Evolutionary conservation across 768 basidiomycete genomes (phyloP), one percentile per base, ranked within the genome.

Genomic region (Leccinum broughii): DNA sequence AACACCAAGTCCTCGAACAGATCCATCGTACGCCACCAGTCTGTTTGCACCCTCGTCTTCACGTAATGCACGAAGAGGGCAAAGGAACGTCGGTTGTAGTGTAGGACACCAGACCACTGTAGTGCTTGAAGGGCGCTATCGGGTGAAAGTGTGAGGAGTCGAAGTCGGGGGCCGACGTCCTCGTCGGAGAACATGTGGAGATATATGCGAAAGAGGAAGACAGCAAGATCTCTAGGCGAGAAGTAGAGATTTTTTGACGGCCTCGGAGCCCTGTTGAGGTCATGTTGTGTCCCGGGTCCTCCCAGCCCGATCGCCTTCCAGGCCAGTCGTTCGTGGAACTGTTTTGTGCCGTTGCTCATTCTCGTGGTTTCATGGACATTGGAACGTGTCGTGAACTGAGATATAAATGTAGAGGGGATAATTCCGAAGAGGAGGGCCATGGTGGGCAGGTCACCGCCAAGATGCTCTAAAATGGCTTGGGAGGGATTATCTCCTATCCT

Each of bases 11-110:
- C 22, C 72, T 57, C 54, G 80, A 76, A 34, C 35, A 65, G 46
- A 4, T 72, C 62, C 75, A 87, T 77, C 6, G 76, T 63, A 15
- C 68, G 51, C 1, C 48, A 41, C 86, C 87, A 88, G 49, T 79
- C 70, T 0, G 71, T 65, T 14, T 60, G 58, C 1, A 79, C 65
- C 41, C 75, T 69, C n/a, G 67, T 69, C 59, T 76, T 77, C 11
- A 82, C 70, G 8, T 79, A 59, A 26, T 71, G 71, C 8, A 86
- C 73, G 39, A 87, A 70, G 0, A 75, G 59, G 0, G 73, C 81
- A 56, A 86, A 85, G 30, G 76, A 79, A 32, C 75, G 75, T 9
- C 85, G 78, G 24, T 66, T 76, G 60, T 87, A 85, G 57, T 81
- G 82, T 17, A 78, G 37, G 20, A 75, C 28, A 14, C 58, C 62